These are phyloP conservation scores for Alternaria sp. DNA, from an alignment of 2,329 filamentous ascomycete species.

Conservation along the genomic window DNA sequence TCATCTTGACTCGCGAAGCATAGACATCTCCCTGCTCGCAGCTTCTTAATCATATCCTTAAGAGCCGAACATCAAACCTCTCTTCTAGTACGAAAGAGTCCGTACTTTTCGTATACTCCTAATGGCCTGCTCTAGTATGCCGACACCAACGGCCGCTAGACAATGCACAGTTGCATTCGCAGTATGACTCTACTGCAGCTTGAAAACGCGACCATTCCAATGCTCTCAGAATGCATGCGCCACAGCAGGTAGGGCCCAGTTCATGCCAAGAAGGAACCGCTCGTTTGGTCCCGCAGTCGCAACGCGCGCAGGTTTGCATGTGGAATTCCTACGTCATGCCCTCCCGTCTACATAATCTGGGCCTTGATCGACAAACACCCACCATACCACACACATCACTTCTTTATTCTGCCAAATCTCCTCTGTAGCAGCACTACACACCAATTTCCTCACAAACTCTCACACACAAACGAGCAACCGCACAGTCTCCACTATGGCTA, in stretches of 20 bases:
- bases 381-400: conserved; percentile 2
- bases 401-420: conserved; percentile 4
- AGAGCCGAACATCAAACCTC: neutral
- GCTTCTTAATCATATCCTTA: neutral
- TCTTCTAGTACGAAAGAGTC: neutral
- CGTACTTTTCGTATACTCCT: neutral
- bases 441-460: conserved; percentile 2
- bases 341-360: conserved; percentile 19
- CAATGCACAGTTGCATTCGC: neutral
- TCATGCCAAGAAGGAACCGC: conserved; percentile 1
- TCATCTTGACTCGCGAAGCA: neutral
- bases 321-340: conserved; percentile 24
- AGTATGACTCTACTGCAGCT: neutral
- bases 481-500: conserved; percentile 27
- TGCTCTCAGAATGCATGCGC: neutral
- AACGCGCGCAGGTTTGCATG: conserved; percentile 16
- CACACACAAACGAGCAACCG: neutral
- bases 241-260: neutral
- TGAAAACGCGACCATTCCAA: neutral
- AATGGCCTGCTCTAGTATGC: neutral
- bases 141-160: neutral
- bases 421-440: conserved; percentile 1
- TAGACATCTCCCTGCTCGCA: neutral
- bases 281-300: conserved; percentile 8
- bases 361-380: conserved; percentile 5